These are phyloP conservation scores for Tylopilus subfusipes DNA, from an alignment of 768 basidiomycete genomes.

Conservation along the genomic window DNA sequence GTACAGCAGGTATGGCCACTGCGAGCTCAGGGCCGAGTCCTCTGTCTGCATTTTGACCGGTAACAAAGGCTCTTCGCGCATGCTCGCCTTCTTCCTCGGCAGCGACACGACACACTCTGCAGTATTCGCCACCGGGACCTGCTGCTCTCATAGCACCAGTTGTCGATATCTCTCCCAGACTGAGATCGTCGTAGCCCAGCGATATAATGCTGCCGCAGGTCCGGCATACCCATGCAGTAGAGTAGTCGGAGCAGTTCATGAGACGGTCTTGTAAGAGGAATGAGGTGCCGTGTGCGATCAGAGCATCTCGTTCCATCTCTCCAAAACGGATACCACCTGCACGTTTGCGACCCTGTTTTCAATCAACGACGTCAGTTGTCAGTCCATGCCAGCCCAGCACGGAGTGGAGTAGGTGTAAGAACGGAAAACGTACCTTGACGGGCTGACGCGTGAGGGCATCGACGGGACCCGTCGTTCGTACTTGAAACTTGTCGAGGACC, in stretches of 20 bases:
- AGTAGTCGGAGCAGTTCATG: constrained; percentile 99
- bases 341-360: constrained; percentile 89
- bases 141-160: constrained; percentile 52
- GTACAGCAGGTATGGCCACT: constrained; percentile 63
- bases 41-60: constrained; percentile 46
- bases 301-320: constrained; percentile 99
- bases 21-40: constrained; percentile 48
- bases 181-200: constrained; percentile 89
- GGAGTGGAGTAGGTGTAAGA: background rate
- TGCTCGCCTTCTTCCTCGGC: constrained; percentile 62
- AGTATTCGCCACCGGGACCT: constrained; percentile 89
- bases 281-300: constrained; percentile 97
- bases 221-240: constrained; percentile 98
- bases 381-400: background rate
- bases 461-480: constrained; percentile 95
- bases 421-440: constrained; percentile 67
- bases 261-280: constrained; percentile 97
- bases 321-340: constrained; percentile 99
- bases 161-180: constrained; percentile 58
- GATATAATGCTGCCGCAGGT: constrained; percentile 95
- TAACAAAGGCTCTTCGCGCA: constrained; percentile 56
- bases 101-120: constrained; percentile 81
- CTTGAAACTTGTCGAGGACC: constrained; percentile 99
- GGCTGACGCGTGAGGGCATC: constrained; percentile 95
- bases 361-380: background rate